Percentiles rank a stretch among this genome's conserved stretches.
Evolutionary conservation across 371 early-diverging fungal genomes (phyloP).

Genomic region (Quaeritorhiza haematococci): DNA sequence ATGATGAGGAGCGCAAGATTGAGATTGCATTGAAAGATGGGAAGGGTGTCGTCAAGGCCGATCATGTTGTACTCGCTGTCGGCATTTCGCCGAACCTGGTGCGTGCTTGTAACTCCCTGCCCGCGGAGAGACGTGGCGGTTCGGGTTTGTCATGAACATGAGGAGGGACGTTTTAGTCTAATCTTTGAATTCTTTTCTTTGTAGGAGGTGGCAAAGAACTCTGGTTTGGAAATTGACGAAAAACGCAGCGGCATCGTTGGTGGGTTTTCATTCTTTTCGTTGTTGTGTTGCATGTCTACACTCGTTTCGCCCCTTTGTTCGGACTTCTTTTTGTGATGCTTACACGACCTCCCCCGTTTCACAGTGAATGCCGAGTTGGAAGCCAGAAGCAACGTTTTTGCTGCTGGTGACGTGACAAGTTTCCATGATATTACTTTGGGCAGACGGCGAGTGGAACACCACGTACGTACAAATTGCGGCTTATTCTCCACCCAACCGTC

Average conservation of each 20-base stretch:
- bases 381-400: constrained; percentile 65
- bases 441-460: constrained; percentile 72
- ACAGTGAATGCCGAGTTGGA: constrained; percentile 70
- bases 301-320: background rate
- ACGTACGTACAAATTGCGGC: constrained; percentile 21
- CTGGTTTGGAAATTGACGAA: constrained; percentile 69
- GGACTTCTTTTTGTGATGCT: background rate
- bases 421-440: constrained; percentile 73
- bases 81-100: constrained; percentile 65
- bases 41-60: constrained; percentile 20
- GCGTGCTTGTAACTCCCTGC: background rate
- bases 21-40: constrained; percentile 13
- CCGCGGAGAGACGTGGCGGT: too few species aligned
- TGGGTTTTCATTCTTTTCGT: background rate
- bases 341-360: too few species aligned
- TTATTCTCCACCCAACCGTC: background rate
- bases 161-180: background rate
- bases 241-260: constrained; percentile 59
- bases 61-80: constrained; percentile 68
- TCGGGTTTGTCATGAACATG: background rate
- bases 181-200: too few species aligned
- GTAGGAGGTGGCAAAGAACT: constrained; percentile 52
- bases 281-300: background rate
- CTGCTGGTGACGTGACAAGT: constrained; percentile 70
- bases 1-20: constrained; percentile 44